Base-by-base conservation (phyloP, 108 stramenopile genomes). In the Nitzschia sp. region DNA sequence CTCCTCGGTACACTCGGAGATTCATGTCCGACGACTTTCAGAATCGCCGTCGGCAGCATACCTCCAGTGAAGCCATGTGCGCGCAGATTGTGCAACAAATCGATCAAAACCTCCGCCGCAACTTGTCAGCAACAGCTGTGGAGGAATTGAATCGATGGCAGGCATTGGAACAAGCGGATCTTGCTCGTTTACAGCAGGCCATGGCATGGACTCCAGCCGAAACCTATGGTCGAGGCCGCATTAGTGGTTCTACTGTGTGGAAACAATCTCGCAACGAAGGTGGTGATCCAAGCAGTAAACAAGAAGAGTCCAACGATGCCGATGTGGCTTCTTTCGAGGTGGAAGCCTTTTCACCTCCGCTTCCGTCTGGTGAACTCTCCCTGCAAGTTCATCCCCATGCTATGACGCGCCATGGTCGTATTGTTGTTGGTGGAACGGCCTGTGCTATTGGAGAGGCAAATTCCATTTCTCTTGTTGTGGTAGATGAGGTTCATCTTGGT, bases 1-100 rank as follows among this genome's bases (percentile, higher is more conserved):
- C 97, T 8, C 84, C 83, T 38, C 80, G 94, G 34, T 98, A 98
- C 69, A 93, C 95, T 0, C 81, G 93, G 2, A 69, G 84, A 50
- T 89, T 89, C 53, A 37, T 65, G 25, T 51, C 76, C 12, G 65
- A 70, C 10, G 86, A 86, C 0, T 89, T 91, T 70, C 86, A 85
- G 56, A 73, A 69, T 24, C 60, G 88, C 37, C 86, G 92, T 15
- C 75, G 85, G 7, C 63, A 70, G 11, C 72, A 69, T 41, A 68
- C 73, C 7, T 62, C 82, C 6, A 72, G 80, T 38, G 89, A 86
- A 65, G 64, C 60, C 3, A 52, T 55, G 8, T 64, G 71, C 10
- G 57, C 68, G 12, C 40, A 44, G 10, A 70, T 78, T 1, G 56
- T 87, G 55, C 34, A 70, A 42, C 69, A 86, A 25, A 44, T 83